Percentiles rank a stretch among this genome's conserved stretches.
phyloP scores from a whole-genome alignment of 192 early-diverging fungal genomes.

The Irineochytrium annulatum region DNA sequence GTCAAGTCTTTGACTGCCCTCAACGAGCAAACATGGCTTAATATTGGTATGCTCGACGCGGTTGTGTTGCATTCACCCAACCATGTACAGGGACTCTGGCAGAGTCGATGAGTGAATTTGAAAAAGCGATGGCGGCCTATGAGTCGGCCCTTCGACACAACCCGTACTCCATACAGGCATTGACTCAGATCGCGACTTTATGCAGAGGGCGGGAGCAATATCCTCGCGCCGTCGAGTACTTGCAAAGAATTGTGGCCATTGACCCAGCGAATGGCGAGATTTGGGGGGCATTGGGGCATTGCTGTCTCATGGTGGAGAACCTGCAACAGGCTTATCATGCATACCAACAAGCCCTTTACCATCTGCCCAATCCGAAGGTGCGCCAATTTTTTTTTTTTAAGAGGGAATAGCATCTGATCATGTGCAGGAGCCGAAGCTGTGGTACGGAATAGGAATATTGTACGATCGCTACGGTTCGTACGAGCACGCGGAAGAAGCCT shows the following conservation, averaged over 20 bases:
- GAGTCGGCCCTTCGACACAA: constrained; percentile 90
- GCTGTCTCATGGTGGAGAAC: constrained; percentile 94
- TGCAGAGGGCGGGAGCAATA: constrained; percentile 82
- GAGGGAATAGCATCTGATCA: neutral
- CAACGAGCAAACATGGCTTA: too few relatives aligned
- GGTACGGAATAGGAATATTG: constrained; percentile 98
- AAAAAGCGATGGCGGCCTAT: constrained; percentile 80
- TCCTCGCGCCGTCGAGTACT: constrained; percentile 85
- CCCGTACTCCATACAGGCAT: constrained; percentile 78
- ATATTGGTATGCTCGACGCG: too few relatives aligned
- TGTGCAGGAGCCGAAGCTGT: constrained; percentile 87
- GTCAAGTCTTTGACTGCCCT: too few relatives aligned
- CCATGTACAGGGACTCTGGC: constrained; percentile 63
- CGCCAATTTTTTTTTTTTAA: constrained; percentile 10
- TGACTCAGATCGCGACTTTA: constrained; percentile 77
- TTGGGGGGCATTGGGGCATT: constrained; percentile 93
- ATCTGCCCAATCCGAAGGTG: constrained; percentile 87
- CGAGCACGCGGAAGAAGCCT: constrained; percentile 96
- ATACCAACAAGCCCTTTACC: constrained; percentile 94
- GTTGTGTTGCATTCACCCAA: too few relatives aligned
- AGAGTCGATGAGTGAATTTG: constrained; percentile 71
- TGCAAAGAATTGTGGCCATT: constrained; percentile 78
- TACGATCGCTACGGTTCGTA: constrained; percentile 97
- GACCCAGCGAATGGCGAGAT: constrained; percentile 86
- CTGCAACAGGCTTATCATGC: constrained; percentile 90